Conservation (phyloP, 495 filamentous ascomycete genomes). For the Xylaria venustula region DNA sequence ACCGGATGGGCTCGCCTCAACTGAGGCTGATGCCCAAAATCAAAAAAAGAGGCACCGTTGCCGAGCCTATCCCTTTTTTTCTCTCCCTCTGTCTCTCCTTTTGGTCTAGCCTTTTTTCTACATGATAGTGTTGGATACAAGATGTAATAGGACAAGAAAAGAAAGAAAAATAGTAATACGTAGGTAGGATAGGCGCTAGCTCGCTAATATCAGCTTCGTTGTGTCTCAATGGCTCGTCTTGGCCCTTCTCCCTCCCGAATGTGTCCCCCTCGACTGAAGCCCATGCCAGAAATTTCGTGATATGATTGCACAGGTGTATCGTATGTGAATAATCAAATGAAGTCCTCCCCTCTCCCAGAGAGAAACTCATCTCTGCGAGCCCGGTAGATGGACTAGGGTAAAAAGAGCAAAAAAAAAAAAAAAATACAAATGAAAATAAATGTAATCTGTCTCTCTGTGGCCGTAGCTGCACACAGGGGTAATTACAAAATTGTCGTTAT, state of each 20-base stretch:
- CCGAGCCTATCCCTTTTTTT: not conserved
- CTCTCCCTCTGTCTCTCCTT: not conserved
- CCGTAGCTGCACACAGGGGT: not conserved
- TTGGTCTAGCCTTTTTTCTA: conserved; percentile 13
- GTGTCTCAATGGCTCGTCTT: not conserved
- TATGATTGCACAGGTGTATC: conserved; percentile 12
- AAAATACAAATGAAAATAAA: conserved; percentile 6
- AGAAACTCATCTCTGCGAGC: not conserved
- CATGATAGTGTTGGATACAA: conserved; percentile 9
- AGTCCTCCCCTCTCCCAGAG: not conserved
- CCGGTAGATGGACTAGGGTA: too few species aligned
- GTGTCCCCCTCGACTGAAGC: not conserved
- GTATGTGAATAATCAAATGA: not conserved
- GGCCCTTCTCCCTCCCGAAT: not conserved
- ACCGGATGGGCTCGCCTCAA: not conserved
- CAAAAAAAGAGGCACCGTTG: not conserved
- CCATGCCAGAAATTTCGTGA: not conserved
- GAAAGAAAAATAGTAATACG: not conserved
- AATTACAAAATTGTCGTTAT: conserved; percentile 6
- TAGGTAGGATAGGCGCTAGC: not conserved
- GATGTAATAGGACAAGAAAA: conserved; percentile 6
- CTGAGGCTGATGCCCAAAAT: conserved; percentile 5
- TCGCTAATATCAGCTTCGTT: conserved; percentile 3
- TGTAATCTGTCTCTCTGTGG: not conserved
- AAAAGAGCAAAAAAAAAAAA: not conserved